phyloP scores from a whole-genome alignment of 371 early-diverging fungal species.

The Haplosporangium sp. region DNA sequence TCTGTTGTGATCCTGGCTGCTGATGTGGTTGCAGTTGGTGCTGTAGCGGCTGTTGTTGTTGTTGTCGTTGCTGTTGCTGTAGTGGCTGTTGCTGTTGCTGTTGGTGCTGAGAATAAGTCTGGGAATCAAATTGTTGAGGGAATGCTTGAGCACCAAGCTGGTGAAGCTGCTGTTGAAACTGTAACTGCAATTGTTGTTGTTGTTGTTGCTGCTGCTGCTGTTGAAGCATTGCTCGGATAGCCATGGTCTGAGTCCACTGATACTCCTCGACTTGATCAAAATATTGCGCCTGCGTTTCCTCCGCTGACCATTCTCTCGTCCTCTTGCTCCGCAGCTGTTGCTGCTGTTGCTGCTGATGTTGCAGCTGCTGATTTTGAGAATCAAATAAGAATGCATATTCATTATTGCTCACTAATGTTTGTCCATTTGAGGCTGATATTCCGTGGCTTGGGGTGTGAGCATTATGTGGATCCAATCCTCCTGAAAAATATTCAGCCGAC shows the following conservation, averaged over 20 bases:
- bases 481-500: neutral
- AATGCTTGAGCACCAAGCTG: conserved; percentile 14
- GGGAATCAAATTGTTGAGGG: conserved; percentile 9
- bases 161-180: conserved; percentile 22
- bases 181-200: conserved; percentile 26
- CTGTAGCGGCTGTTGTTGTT: neutral
- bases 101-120: conserved; percentile 1
- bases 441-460: neutral
- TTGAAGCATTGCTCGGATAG: conserved; percentile 29
- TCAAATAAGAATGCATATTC: conserved; percentile 10
- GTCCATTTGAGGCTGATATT: neutral
- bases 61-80: conserved; percentile 10
- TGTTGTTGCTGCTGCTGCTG: conserved; percentile 27
- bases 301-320: conserved; percentile 29
- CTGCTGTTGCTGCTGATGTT: conserved; percentile 7
- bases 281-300: conserved; percentile 42
- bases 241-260: conserved; percentile 49
- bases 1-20: neutral
- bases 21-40: neutral
- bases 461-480: neutral
- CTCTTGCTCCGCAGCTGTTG: conserved; percentile 17
- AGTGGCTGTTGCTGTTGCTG: conserved; percentile 5
- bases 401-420: neutral
- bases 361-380: conserved; percentile 1
- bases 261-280: conserved; percentile 47